Conservation (phyloP, 2,329 filamentous ascomycete species). For the Byssochlamys sp. region DNA sequence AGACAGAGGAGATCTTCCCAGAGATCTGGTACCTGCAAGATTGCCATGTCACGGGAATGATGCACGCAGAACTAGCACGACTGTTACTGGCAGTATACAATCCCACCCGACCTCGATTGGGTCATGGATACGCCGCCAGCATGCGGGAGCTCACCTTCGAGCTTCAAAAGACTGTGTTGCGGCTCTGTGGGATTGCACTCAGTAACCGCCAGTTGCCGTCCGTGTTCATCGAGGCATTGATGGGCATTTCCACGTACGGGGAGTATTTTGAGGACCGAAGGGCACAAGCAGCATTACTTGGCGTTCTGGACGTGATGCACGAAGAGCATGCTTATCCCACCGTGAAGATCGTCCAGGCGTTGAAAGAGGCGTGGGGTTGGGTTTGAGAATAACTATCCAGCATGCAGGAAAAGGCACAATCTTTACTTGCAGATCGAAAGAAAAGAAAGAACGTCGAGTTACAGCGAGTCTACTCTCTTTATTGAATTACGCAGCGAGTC, state of each 20-base stretch:
- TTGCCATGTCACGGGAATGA: constrained; percentile 51
- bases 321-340: constrained; percentile 47
- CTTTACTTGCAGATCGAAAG: background rate
- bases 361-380: constrained; percentile 42
- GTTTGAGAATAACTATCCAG: background rate
- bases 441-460: background rate
- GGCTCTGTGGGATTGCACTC: constrained; percentile 50
- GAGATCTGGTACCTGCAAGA: constrained; percentile 50
- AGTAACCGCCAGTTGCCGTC: constrained; percentile 48
- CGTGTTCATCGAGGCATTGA: constrained; percentile 39
- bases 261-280: constrained; percentile 39
- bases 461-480: background rate
- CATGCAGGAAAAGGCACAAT: background rate
- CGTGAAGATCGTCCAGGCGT: constrained; percentile 36
- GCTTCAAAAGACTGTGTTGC: constrained; percentile 37
- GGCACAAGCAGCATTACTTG: constrained; percentile 43
- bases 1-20: constrained; percentile 42
- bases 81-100: constrained; percentile 51
- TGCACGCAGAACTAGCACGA: constrained; percentile 50
- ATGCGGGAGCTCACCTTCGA: constrained; percentile 14
- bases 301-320: constrained; percentile 35
- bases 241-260: constrained; percentile 48
- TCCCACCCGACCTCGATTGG: constrained; percentile 44
- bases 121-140: constrained; percentile 17
- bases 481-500: background rate